Percentiles rank a stretch among this genome's conserved stretches.
Evolutionary conservation across 768 basidiomycete genomes (phyloP).

Genomic region (Mrakia hoshinonis): DNA sequence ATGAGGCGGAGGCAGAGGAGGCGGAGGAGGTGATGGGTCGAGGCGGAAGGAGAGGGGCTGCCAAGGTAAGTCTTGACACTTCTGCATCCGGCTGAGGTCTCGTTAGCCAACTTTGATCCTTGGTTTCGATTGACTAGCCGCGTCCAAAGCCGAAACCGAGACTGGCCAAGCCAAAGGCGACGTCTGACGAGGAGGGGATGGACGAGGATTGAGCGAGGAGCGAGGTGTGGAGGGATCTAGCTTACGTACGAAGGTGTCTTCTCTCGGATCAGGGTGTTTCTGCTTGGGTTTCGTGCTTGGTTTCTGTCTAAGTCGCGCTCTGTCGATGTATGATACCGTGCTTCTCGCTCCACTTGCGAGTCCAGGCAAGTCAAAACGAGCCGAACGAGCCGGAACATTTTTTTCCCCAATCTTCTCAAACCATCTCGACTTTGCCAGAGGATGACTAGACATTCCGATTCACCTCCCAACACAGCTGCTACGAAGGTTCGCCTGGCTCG

Average conservation of each 20-base stretch:
- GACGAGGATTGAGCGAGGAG: conserved; percentile 10
- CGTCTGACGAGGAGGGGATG: not conserved
- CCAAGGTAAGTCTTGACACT: not conserved
- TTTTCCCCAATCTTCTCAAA: no score
- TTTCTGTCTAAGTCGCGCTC: no score
- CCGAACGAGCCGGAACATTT: no score
- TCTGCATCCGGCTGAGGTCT: not conserved
- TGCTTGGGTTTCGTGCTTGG: not conserved
- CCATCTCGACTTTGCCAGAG: no score
- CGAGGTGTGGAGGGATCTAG: not conserved
- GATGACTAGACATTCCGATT: no score
- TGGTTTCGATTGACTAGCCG: not conserved
- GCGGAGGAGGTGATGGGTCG: not conserved
- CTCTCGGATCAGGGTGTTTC: not conserved
- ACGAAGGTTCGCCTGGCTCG: no score
- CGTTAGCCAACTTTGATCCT: not conserved
- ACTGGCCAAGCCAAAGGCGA: not conserved
- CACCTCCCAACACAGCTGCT: no score
- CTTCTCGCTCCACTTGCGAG: no score
- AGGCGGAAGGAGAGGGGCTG: not conserved
- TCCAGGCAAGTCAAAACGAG: no score
- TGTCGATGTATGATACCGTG: no score
- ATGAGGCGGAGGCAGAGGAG: not conserved
- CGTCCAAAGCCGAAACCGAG: conserved; percentile 13
- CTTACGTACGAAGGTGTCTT: no score